Percentiles rank a stretch among this genome's conserved stretches.
These are phyloP conservation scores for Blepharisma japonicum DNA, from an alignment of 73 alveolate genomes.

Conservation along the genomic window DNA sequence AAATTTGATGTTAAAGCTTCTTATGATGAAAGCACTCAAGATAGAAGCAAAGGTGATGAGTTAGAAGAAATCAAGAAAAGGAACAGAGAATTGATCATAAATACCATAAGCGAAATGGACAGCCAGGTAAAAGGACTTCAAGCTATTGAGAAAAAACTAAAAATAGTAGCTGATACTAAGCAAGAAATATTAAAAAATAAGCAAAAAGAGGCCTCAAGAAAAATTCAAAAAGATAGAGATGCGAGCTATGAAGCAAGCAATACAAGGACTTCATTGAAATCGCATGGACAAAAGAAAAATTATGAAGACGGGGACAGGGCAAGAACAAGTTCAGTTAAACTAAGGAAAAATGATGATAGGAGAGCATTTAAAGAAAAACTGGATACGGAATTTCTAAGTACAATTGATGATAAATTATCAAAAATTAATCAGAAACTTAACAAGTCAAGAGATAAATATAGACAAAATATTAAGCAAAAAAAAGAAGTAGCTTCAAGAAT, in stretches of 20 bases:
- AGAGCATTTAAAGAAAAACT: not conserved
- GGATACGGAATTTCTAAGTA: not conserved
- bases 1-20: not conserved
- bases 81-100: not conserved
- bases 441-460: not conserved
- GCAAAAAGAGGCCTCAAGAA: too few relatives aligned
- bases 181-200: too few relatives aligned
- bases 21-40: not conserved
- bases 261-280: not conserved
- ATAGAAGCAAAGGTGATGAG: not conserved
- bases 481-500: constrained; percentile 3
- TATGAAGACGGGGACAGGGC: not conserved
- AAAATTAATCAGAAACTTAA: not conserved
- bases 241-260: too few relatives aligned
- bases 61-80: constrained; percentile 10
- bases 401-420: not conserved
- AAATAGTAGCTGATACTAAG: not conserved
- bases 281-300: not conserved
- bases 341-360: not conserved
- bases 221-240: too few relatives aligned
- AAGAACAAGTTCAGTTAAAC: not conserved
- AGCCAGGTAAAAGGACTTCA: not conserved
- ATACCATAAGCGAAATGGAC: not conserved
- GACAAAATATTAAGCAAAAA: constrained; percentile 10
- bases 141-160: constrained; percentile 10